Conservation (phyloP, 23 red algal genomes). For the Cyanidiococcus yangmingshanensis region DNA sequence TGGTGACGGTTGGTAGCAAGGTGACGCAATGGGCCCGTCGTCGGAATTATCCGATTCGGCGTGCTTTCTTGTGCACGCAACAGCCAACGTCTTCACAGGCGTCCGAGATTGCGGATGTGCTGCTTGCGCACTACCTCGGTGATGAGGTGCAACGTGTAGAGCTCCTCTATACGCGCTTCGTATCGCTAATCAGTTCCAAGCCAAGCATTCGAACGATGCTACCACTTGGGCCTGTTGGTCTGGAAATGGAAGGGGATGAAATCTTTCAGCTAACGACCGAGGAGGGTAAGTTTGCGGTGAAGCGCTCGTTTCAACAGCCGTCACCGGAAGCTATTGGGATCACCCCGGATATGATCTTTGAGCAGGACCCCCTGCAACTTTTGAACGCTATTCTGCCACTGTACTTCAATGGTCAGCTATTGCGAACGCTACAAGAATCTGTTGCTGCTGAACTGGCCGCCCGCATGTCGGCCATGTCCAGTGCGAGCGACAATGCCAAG, state of each 20-base stretch:
- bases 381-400: conserved; percentile 96
- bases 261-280: conserved; percentile 76
- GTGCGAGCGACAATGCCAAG: conserved; percentile 97
- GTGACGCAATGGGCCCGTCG: conserved; percentile 53
- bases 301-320: conserved; percentile 29
- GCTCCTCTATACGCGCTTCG: conserved; percentile 83
- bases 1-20: conserved; percentile 83
- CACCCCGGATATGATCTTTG: conserved; percentile 96
- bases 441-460: conserved; percentile 87
- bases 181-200: conserved; percentile 55
- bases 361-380: conserved; percentile 94
- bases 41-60: conserved; percentile 34
- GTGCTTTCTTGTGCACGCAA: conserved; percentile 48
- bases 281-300: conserved; percentile 59
- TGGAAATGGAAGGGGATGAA: conserved; percentile 82
- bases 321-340: conserved; percentile 44
- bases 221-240: conserved; percentile 69
- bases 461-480: conserved; percentile 92
- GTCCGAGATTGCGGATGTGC: conserved; percentile 40
- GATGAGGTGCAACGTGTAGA: conserved; percentile 81
- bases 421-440: conserved; percentile 87
- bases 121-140: conserved; percentile 66
- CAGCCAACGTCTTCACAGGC: conserved; percentile 73
- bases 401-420: conserved; percentile 95
- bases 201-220: conserved; percentile 79